Evolutionary conservation across 2,329 filamentous ascomycete species (phyloP).

Genomic region (Pezizomycotina sp.): DNA sequence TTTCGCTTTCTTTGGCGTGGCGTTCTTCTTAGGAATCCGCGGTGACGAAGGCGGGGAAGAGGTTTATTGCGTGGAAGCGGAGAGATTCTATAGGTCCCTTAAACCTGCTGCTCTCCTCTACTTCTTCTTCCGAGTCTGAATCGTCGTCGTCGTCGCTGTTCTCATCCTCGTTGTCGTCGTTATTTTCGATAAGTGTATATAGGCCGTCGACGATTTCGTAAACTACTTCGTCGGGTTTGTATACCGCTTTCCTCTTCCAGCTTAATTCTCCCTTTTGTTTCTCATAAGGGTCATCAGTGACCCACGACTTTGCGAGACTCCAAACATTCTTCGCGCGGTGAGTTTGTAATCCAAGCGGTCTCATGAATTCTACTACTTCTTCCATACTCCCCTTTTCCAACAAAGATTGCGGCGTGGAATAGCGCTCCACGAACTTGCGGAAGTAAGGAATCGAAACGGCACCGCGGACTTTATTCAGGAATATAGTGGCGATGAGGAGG

Average conservation of each 20-base stretch:
- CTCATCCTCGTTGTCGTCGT: too few relatives aligned
- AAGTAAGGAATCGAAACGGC: conserved; percentile 15
- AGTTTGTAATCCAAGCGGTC: conserved; percentile 11
- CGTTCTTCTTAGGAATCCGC: too few relatives aligned
- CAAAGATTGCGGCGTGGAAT: conserved; percentile 12
- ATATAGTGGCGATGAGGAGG: conserved; percentile 14
- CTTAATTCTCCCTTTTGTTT: conserved; percentile 2
- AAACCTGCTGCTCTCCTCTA: too few relatives aligned
- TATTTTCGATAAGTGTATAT: conserved; percentile 8
- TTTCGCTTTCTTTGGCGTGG: too few relatives aligned
- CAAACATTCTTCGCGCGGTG: conserved; percentile 13
- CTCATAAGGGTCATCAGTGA: conserved; percentile 4
- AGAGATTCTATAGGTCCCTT: too few relatives aligned
- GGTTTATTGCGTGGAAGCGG: too few relatives aligned
- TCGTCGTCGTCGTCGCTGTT: too few relatives aligned
- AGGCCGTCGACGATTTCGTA: too few relatives aligned
- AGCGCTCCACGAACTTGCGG: conserved; percentile 13
- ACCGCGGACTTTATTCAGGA: conserved; percentile 16
- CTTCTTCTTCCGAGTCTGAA: too few relatives aligned
- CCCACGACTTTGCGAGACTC: conserved; percentile 11
- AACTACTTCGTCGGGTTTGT: too few relatives aligned
- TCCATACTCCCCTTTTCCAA: conserved; percentile 6
- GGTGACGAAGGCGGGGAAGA: too few relatives aligned
- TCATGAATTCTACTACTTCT: conserved; percentile 7
- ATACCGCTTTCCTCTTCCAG: conserved; percentile 10